Conservation (phyloP, 2,329 filamentous ascomycete genomes). For the Ceratocystis alfenasii region DNA sequence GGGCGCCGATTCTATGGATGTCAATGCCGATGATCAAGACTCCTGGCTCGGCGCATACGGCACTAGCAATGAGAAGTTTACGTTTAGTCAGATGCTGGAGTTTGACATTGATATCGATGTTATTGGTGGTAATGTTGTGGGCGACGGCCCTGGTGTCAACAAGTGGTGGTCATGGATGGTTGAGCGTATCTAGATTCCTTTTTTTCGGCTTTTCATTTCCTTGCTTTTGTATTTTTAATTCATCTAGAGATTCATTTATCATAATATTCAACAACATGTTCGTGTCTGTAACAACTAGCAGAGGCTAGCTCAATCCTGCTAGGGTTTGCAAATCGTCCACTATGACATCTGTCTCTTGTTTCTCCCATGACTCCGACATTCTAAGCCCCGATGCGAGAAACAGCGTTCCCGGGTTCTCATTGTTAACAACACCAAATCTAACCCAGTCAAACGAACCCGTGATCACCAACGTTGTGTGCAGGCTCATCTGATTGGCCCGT, state of each 20-base stretch:
- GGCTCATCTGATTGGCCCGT: not conserved
- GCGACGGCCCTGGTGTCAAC: slow-evolving; percentile 56
- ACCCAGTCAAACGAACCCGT: not conserved
- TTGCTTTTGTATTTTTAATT: not conserved
- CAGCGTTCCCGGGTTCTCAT: no score
- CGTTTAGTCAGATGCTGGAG: slow-evolving; percentile 71
- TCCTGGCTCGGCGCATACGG: slow-evolving; percentile 75
- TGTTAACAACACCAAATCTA: no score
- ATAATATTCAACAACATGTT: not conserved
- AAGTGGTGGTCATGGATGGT: slow-evolving; percentile 91
- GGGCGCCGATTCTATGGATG: slow-evolving; percentile 54
- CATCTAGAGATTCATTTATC: not conserved
- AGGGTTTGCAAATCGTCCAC: no score
- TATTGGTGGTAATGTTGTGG: slow-evolving; percentile 58
- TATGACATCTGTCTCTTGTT: no score
- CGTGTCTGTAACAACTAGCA: no score
- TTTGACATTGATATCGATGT: slow-evolving; percentile 70
- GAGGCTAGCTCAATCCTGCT: no score
- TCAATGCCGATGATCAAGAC: slow-evolving; percentile 58
- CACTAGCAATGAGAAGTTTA: slow-evolving; percentile 52
- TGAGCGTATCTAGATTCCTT: slow-evolving; percentile 41
- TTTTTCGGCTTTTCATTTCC: not conserved
- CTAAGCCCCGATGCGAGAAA: no score
- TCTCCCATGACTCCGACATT: no score
- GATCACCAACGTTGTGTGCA: not conserved